Evolutionary conservation across 2,329 filamentous ascomycete genomes (phyloP).

Genomic region (Aspergillus calidoustus): DNA sequence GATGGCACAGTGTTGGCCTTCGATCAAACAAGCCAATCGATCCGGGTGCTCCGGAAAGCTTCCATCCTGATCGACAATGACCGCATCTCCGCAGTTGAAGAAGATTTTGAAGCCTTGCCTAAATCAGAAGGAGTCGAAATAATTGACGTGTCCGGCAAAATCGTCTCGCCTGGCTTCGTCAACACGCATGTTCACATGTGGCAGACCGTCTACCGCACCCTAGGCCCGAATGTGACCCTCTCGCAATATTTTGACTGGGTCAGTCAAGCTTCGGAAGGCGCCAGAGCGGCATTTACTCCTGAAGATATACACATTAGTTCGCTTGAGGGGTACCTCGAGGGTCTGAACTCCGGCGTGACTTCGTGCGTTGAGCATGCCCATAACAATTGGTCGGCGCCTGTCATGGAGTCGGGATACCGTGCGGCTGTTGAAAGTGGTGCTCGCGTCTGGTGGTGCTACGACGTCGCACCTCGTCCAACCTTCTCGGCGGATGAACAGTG

Average conservation of each 20-base stretch:
- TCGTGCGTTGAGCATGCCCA: slow-evolving; percentile 60
- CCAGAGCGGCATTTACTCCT: slow-evolving; percentile 40
- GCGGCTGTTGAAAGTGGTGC: slow-evolving; percentile 56
- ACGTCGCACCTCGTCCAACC: slow-evolving; percentile 22
- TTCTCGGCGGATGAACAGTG: slow-evolving; percentile 9
- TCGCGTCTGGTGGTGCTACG: slow-evolving; percentile 54
- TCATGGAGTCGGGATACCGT: slow-evolving; percentile 51
- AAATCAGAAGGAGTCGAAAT: neutral
- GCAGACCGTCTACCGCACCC: slow-evolving; percentile 61
- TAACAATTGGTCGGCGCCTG: slow-evolving; percentile 41
- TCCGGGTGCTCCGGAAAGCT: neutral
- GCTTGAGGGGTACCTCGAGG: slow-evolving; percentile 55
- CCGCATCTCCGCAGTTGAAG: slow-evolving; percentile 1
- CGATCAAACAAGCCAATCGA: neutral
- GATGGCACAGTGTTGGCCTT: slow-evolving; percentile 5
- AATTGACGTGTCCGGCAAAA: slow-evolving; percentile 9
- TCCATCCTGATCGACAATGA: slow-evolving; percentile 8
- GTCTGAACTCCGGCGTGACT: slow-evolving; percentile 59
- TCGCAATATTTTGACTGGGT: slow-evolving; percentile 50
- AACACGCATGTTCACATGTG: slow-evolving; percentile 62
- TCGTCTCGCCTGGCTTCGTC: slow-evolving; percentile 55
- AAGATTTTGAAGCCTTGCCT: neutral
- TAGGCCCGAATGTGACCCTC: slow-evolving; percentile 57
- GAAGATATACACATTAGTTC: slow-evolving; percentile 55
- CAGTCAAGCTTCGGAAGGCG: neutral